phyloP scores from a whole-genome alignment of 129 eudicot genomes.

The Ambrosia artemisiifolia region DNA sequence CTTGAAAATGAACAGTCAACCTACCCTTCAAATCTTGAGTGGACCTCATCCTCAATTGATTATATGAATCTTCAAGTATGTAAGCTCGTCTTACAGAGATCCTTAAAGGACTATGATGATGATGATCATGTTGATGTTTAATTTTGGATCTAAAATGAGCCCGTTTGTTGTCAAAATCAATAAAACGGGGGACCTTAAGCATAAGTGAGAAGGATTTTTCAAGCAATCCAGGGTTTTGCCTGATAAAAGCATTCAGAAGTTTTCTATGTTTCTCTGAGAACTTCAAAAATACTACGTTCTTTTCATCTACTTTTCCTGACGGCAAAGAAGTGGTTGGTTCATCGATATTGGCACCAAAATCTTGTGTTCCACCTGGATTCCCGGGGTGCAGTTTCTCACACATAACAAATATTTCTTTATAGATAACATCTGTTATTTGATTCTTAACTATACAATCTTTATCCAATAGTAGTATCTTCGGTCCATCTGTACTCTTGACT shows the following conservation, averaged over 20 bases:
- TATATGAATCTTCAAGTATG: constrained; percentile 95
- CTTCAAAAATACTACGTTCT: constrained; percentile 67
- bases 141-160: constrained; percentile 94
- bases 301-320: constrained; percentile 60
- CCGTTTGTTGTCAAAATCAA: constrained; percentile 95
- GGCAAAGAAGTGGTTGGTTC: constrained; percentile 59
- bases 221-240: constrained; percentile 94
- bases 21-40: constrained; percentile 88
- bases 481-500: no score
- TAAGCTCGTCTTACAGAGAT: constrained; percentile 97
- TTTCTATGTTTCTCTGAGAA: constrained; percentile 90
- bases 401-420: no score
- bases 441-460: no score
- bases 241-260: constrained; percentile 78
- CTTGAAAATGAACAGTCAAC: constrained; percentile 93
- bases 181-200: constrained; percentile 93
- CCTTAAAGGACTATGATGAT: constrained; percentile 91
- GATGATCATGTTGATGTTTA: constrained; percentile 96
- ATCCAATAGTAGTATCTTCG: no score
- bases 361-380: constrained; percentile 54
- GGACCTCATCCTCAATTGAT: constrained; percentile 88
- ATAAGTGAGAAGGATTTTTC: constrained; percentile 93
- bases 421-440: no score
- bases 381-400: constrained; percentile 94
- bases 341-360: constrained; percentile 61